A percentile compares a stretch with the other conserved stretches of the same genome.
phyloP scores from a whole-genome alignment of 805 yeast genomes.

The Zygoascus ofunaensis region DNA sequence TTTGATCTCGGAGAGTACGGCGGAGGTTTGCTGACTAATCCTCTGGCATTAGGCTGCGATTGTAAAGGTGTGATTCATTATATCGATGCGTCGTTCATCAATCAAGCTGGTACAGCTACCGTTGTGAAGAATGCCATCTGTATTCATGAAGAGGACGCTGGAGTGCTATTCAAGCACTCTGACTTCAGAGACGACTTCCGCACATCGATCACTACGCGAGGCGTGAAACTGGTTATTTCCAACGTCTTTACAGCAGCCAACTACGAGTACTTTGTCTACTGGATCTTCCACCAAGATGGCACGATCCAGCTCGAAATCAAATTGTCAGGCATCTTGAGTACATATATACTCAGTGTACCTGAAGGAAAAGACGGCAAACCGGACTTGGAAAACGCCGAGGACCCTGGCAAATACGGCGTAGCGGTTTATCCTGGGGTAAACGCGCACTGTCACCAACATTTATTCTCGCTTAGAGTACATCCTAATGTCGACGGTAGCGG shows the following conservation, averaged over 20 bases:
- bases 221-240: conserved; percentile 61
- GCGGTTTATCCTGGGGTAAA: conserved; percentile 69
- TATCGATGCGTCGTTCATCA: conserved; percentile 67
- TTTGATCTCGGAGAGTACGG: conserved; percentile 83
- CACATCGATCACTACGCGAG: conserved; percentile 54
- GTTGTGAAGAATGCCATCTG: conserved; percentile 74
- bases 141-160: conserved; percentile 82
- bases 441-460: conserved; percentile 82
- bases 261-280: conserved; percentile 76
- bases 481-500: conserved; percentile 76
- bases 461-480: conserved; percentile 67
- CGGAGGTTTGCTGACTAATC: conserved; percentile 79
- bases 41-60: conserved; percentile 70
- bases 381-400: conserved; percentile 1
- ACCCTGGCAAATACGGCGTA: conserved; percentile 67
- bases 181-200: conserved; percentile 74
- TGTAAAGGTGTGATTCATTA: conserved; percentile 82
- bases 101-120: conserved; percentile 57
- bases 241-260: conserved; percentile 83
- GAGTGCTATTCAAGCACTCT: conserved; percentile 69
- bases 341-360: conserved; percentile 50
- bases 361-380: too few species aligned
- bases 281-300: conserved; percentile 78
- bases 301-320: conserved; percentile 70
- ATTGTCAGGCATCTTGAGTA: conserved; percentile 75